Percentiles rank a stretch among this genome's conserved stretches.
phyloP scores from a whole-genome alignment of 2,329 filamentous ascomycete genomes.

The Juglanconis sp. region DNA sequence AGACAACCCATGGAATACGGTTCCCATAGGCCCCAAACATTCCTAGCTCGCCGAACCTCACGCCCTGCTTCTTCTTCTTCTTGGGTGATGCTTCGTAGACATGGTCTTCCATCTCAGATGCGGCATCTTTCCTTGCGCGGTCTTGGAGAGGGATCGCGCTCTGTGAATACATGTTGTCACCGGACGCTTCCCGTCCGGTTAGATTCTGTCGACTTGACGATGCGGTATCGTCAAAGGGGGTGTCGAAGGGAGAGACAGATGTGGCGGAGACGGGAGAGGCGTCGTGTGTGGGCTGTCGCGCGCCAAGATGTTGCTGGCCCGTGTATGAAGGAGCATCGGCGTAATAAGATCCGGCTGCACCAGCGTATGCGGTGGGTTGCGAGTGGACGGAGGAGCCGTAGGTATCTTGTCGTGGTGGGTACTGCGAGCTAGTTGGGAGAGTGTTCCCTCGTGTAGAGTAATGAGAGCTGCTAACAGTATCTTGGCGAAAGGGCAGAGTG shows the following conservation, averaged over 20 bases:
- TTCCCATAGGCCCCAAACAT: slow-evolving; percentile 56
- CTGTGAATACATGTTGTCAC: slow-evolving; percentile 25
- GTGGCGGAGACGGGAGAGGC: slow-evolving; percentile 18
- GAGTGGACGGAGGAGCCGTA: slow-evolving; percentile 13
- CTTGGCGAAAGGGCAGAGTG: slow-evolving; percentile 12
- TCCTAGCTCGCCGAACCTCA: slow-evolving; percentile 57
- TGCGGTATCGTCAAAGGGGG: slow-evolving; percentile 60
- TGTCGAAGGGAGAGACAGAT: slow-evolving; percentile 57
- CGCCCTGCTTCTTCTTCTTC: slow-evolving; percentile 37
- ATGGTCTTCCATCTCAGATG: slow-evolving; percentile 46
- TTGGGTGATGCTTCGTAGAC: slow-evolving; percentile 54
- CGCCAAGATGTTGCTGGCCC: slow-evolving; percentile 33
- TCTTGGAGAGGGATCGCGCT: slow-evolving; percentile 59
- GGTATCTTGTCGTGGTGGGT: slow-evolving; percentile 10
- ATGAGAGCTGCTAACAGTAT: slow-evolving; percentile 9
- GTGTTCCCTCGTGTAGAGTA: slow-evolving; percentile 34
- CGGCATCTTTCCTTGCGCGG: slow-evolving; percentile 37
- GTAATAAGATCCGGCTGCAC: slow-evolving; percentile 31
- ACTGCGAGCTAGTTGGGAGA: slow-evolving; percentile 26
- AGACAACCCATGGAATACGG: slow-evolving; percentile 76
- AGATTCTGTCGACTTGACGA: slow-evolving; percentile 36
- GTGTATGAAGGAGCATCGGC: slow-evolving; percentile 33
- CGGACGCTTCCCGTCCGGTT: slow-evolving; percentile 51
- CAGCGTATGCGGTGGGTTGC: slow-evolving; percentile 26
- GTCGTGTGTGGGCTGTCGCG: slow-evolving; percentile 21